Conservation (phyloP, 176 grass and related monocot species). For the Oryza coarctata region DNA sequence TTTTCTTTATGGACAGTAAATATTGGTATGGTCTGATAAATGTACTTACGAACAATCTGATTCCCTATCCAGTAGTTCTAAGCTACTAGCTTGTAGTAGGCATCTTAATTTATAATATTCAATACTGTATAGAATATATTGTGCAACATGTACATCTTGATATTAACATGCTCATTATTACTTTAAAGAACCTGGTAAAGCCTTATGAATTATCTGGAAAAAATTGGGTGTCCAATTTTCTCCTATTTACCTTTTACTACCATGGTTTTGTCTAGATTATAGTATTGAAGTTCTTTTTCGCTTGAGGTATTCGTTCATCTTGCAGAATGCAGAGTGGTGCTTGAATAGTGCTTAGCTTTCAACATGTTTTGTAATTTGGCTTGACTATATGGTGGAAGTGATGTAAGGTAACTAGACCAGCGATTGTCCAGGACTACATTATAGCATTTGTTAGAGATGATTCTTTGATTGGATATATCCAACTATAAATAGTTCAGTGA, state of each 20-base stretch:
- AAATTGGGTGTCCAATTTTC: too few species aligned
- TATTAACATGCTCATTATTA: not conserved
- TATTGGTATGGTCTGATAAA: not conserved
- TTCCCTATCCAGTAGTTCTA: not conserved
- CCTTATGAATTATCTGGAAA: too few species aligned
- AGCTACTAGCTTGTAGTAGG: not conserved
- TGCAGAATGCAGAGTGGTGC: too few species aligned
- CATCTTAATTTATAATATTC: not conserved
- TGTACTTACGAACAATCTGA: not conserved
- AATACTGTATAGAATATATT: not conserved
- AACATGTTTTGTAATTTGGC: not conserved
- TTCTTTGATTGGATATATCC: constrained; percentile 14
- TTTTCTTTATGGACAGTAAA: constrained; percentile 11
- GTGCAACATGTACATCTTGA: not conserved
- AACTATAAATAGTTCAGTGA: not conserved
- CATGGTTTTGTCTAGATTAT: too few species aligned
- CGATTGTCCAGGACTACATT: not conserved
- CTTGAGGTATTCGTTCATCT: too few species aligned
- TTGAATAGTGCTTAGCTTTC: too few species aligned
- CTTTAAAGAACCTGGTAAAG: not conserved
- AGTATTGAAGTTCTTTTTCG: too few species aligned
- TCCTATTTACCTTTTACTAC: too few species aligned
- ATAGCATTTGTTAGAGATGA: not conserved
- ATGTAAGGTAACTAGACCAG: not conserved
- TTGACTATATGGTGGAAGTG: not conserved